Evolutionary conservation across 345 rosid species (phyloP).

Genomic region (Isatis tinctoria): DNA sequence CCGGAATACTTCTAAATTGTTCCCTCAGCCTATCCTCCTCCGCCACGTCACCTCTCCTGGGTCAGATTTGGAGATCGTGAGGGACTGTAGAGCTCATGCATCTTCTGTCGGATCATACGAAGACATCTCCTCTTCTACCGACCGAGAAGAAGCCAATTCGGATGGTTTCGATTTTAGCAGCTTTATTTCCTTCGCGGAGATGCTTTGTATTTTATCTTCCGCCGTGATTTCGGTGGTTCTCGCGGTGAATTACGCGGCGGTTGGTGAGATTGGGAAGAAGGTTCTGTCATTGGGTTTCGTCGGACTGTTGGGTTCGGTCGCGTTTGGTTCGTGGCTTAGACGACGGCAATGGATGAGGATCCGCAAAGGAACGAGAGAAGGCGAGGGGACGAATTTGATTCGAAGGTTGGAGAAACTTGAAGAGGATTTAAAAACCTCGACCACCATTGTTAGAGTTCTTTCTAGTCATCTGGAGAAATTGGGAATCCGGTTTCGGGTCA

Average conservation of each 20-base stretch:
- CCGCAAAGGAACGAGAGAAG: constrained; percentile 38
- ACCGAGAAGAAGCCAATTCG: background rate
- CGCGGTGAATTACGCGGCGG: constrained; percentile 44
- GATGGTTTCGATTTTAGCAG: constrained; percentile 39
- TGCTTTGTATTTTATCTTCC: constrained; percentile 56
- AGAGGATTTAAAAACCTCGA: constrained; percentile 68
- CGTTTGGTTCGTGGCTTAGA: constrained; percentile 62
- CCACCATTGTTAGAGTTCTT: constrained; percentile 56
- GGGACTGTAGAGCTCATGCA: constrained; percentile 10
- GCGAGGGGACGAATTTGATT: constrained; percentile 45
- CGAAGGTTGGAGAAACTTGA: constrained; percentile 81
- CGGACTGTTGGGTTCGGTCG: constrained; percentile 51
- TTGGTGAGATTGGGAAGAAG: constrained; percentile 51
- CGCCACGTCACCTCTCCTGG: constrained; percentile 14
- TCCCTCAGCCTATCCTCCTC: constrained; percentile 27
- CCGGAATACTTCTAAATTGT: constrained; percentile 20
- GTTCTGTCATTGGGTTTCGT: constrained; percentile 51
- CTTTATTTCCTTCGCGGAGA: constrained; percentile 52
- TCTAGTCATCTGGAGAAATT: constrained; percentile 91
- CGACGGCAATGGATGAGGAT: constrained; percentile 71
- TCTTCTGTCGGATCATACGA: constrained; percentile 35
- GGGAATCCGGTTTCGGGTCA: constrained; percentile 80
- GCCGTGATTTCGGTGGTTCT: constrained; percentile 44
- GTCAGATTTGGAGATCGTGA: constrained; percentile 1
- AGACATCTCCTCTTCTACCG: constrained; percentile 17